Percentiles rank a stretch among this genome's conserved stretches.
These are phyloP conservation scores for Pachyrhizus erosus DNA, from an alignment of 306 rosid species.

Conservation along the genomic window DNA sequence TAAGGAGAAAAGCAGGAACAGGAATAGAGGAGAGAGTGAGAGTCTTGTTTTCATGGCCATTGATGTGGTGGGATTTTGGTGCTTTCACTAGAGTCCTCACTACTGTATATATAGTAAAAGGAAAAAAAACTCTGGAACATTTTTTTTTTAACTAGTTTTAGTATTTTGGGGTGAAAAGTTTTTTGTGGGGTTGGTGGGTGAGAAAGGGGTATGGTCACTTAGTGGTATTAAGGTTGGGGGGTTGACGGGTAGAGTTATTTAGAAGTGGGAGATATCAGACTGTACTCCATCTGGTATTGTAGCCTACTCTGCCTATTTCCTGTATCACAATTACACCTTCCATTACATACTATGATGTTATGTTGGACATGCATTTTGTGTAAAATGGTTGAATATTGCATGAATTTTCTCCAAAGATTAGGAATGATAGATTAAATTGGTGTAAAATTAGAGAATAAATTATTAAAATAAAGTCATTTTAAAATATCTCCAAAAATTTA, in stretches of 20 bases:
- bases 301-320: slow-evolving; percentile 33
- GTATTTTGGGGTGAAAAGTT: not conserved
- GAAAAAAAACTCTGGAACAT: not conserved
- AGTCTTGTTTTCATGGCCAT: slow-evolving; percentile 54
- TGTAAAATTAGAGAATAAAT: not conserved
- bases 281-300: slow-evolving; percentile 67
- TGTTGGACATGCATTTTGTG: not conserved
- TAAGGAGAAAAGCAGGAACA: slow-evolving; percentile 43
- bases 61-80: slow-evolving; percentile 34
- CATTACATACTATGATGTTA: slow-evolving; percentile 17
- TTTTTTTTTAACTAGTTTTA: not conserved
- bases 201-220: slow-evolving; percentile 31
- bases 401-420: not conserved
- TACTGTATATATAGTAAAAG: slow-evolving; percentile 42
- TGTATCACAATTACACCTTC: not conserved
- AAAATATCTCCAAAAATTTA: not conserved
- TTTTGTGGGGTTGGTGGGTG: slow-evolving; percentile 23
- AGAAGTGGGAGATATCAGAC: slow-evolving; percentile 56
- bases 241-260: slow-evolving; percentile 25
- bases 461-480: not conserved
- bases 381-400: slow-evolving; percentile 14
- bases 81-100: slow-evolving; percentile 28
- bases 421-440: not conserved
- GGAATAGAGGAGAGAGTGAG: slow-evolving; percentile 28
- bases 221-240: slow-evolving; percentile 13